Evolutionary conservation across 306 rosid species (phyloP).

Genomic region (Fragaria ananassa): DNA sequence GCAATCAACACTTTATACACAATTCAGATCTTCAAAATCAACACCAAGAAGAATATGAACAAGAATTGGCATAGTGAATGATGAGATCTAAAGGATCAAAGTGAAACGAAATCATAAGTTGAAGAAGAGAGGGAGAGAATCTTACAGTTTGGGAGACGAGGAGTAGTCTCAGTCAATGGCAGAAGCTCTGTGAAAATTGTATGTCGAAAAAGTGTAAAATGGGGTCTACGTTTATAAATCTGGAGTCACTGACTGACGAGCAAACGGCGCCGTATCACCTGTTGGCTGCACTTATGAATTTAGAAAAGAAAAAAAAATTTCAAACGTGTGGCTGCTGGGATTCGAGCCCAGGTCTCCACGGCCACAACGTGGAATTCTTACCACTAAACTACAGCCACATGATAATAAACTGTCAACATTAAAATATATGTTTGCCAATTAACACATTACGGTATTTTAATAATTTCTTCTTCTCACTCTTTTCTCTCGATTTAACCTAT

Average conservation of each 20-base stretch:
- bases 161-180: constrained; percentile 1
- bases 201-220: not conserved
- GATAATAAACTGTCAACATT: rapidly evolving
- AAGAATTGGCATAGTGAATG: not conserved
- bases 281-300: too few species aligned
- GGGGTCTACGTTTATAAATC: not conserved
- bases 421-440: too few species aligned
- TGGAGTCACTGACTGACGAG: not conserved
- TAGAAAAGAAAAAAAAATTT: not conserved
- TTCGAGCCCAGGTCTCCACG: constrained; percentile 32
- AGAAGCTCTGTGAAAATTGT: not conserved
- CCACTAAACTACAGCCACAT: constrained; percentile 32
- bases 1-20: not conserved
- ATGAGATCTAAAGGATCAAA: not conserved
- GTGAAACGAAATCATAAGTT: not conserved
- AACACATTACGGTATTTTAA: too few species aligned
- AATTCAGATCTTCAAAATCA: constrained; percentile 1
- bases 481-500: too few species aligned
- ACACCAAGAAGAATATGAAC: not conserved
- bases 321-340: constrained; percentile 16
- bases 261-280: not conserved
- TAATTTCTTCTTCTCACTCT: too few species aligned
- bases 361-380: constrained; percentile 41
- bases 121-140: not conserved
- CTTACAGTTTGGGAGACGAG: constrained; percentile 1